Evolutionary conservation across 257 asterid species (phyloP), one percentile per base, ranked within the genome.

Genomic region (Lycium barbarum): DNA sequence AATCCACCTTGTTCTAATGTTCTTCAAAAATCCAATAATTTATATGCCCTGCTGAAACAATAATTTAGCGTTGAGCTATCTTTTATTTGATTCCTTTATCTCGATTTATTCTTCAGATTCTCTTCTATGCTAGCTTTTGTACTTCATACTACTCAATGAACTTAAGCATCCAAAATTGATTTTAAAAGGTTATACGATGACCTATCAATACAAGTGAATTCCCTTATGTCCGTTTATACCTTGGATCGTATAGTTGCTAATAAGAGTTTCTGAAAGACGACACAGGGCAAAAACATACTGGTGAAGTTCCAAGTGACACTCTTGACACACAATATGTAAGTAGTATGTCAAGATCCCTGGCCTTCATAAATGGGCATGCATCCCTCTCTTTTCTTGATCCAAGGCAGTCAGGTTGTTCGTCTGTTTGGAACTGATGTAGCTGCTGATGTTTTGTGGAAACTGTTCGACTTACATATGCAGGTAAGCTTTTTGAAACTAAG

Each of bases 381-480:
- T 26, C 33, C 33, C 33, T 26, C 33, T 26, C 33, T 26, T 26
- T 26, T 26, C 1, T 26, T 26, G 33, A 26, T 26, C 33, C 33
- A 26, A 26, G 33, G 33, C 33, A 26, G 33, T 26, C 33, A 26
- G 33, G 33, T 26, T 26, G 33, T 26, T 26, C 33, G 33, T 26
- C 33, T 26, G 33, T 26, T 26, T 26, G 33, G 33, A 26, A 26
- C 33, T 26, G 33, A 26, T 26, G 33, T 26, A 26, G 18, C 47
- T 66, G 9, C 47, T 66, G 73, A 66, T 5, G 73, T 66, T 66
- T 66, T 66, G n/a, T 33, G 73, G 45, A 66, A 33, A 66, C 45
- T 12, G 45, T 40, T 40, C 45, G 5, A 40, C 45, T 40, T 40
- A 40, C 45, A 3, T 3, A 40, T 40, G 45, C 45, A 40, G 45